phyloP scores from a whole-genome alignment of 768 basidiomycete species.

The Phanerodontia chrysosporium region DNA sequence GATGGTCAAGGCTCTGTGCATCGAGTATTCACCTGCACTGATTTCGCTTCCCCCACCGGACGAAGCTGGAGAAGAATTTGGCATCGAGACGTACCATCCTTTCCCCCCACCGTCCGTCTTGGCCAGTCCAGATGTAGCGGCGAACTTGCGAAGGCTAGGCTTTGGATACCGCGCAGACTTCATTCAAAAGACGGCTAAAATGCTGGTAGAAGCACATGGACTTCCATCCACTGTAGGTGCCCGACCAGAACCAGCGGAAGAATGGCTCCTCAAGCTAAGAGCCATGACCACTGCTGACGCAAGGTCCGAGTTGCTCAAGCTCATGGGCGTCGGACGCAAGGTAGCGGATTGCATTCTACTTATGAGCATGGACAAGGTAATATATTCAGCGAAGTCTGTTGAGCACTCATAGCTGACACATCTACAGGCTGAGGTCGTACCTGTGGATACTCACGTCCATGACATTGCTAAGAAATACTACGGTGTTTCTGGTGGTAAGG shows the following conservation, averaged over 20 bases:
- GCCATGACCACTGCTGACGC: slow-evolving; percentile 49
- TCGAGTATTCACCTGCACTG: slow-evolving; percentile 67
- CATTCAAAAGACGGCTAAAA: slow-evolving; percentile 77
- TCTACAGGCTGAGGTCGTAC: slow-evolving; percentile 73
- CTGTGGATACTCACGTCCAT: slow-evolving; percentile 93
- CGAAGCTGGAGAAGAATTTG: slow-evolving; percentile 13
- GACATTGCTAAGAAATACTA: slow-evolving; percentile 85
- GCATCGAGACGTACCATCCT: slow-evolving; percentile 54
- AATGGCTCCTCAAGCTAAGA: slow-evolving; percentile 58
- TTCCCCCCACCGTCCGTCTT: slow-evolving; percentile 81
- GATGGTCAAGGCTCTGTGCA: slow-evolving; percentile 84
- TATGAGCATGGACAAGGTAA: slow-evolving; percentile 89
- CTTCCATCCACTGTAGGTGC: not conserved
- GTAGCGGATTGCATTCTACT: slow-evolving; percentile 93
- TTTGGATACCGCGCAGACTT: slow-evolving; percentile 96
- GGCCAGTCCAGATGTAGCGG: slow-evolving; percentile 50
- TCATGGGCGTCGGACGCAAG: slow-evolving; percentile 92
- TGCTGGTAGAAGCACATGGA: slow-evolving; percentile 60
- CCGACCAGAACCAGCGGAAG: slow-evolving; percentile 46
- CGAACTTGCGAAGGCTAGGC: slow-evolving; percentile 72
- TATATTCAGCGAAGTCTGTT: slow-evolving; percentile 10
- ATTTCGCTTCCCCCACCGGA: slow-evolving; percentile 39
- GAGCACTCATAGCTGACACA: not conserved
- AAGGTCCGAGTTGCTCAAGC: slow-evolving; percentile 69
- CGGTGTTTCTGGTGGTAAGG: slow-evolving; percentile 49